Base-by-base conservation (phyloP, 1,284 basidiomycete genomes). In the Porogramme epimiltina region DNA sequence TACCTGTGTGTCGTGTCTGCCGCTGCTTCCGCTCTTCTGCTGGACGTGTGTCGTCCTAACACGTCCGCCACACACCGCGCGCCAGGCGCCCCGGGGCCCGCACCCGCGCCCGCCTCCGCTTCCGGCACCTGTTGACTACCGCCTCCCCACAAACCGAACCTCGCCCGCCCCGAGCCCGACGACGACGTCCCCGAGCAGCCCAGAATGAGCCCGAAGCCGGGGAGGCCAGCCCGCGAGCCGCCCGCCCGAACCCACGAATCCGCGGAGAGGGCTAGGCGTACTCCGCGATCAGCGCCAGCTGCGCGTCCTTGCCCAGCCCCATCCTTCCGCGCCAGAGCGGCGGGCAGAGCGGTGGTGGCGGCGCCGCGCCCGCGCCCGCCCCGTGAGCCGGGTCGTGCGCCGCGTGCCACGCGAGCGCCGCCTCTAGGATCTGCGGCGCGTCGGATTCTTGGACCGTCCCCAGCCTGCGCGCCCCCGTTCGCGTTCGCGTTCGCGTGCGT, bases 321-420 rank as follows among this genome's bases (percentile, higher is more conserved):
- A 89, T 89, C 18, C 89, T 75, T 2, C 91, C 91, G 51, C 91
- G 77, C 89, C 89, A 93, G 60, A 81, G 75, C 0, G 62, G 49
- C 11, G 69, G 72, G 34, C 70, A 67, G 13, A 80, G 61, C 4
- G 80, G 79, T 15, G 61, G 67, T n/a, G 34, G 9, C 34, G 34
- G 13, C 8, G 34, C 16, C n/a, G 34, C 34, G 28, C 13, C 28
- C 28, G 28, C 6, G 28, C 28, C 13, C 28, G 28, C 8, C 8
- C 13, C 8, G 8, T 6, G 8, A 31, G 8, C 28, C 13, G 28
- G 8, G 6, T 6, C 28, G 9, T 43, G 38, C 10, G 49, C 13
- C 56, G 66, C 69, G 45, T 70, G 65, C 22, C 64, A 61, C 4
- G 68, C 61, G 1, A 84, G 57, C 24, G 86, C 67, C 20, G 74